Base-by-base conservation (phyloP, 176 grass and related monocot genomes). In the Cenchrus purpureus region DNA sequence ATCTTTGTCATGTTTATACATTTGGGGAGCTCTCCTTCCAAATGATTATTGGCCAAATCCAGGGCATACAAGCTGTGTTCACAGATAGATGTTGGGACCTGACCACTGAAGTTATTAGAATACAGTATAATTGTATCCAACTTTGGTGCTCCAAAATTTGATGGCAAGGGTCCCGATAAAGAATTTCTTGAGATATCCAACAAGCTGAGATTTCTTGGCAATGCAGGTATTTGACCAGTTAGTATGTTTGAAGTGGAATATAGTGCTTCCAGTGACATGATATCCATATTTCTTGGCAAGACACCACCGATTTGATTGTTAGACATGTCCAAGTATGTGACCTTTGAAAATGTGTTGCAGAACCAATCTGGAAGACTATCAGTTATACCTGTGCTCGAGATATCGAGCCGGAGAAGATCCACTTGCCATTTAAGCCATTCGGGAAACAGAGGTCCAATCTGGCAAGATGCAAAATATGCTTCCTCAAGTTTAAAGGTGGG, bases 281-380 rank as follows among this genome's bases (percentile, higher is more conserved):
- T 8, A 12, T 74, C 62, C 44, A 84, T 49, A 5, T 51, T 15
- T 25, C 12, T 5, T 12, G 89, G 75, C 34, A 91, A 91, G 54
- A 6, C 57, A 11, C 80, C 85, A 12, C 19, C 65, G 4, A 88
- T 88, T 66, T 46, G 19, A 63, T 81, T 81, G 12, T 81, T 60
- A 7, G 76, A 88, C 0, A 82, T 51, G 19, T 76, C 61, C 58
- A 92, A 14, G 67, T 0, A 12, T 16, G 0, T 13, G 3, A 16
- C 17, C 2, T 79, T 68, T 28, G 79, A 74, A 72, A 79, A 59
- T 32, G 25, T 1, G 48, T 73, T 57, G 5, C 29, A 80, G 19
- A 92, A 86, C 83, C 83, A 92, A 7, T 65, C 37, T 17, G 87
- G 90, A 53, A 92, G 5, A 11, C 4, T 45, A 9, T 58, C 87